These are phyloP conservation scores for Teratosphaeria epicoccoides DNA, from an alignment of 2,329 filamentous ascomycete species.

Conservation along the genomic window DNA sequence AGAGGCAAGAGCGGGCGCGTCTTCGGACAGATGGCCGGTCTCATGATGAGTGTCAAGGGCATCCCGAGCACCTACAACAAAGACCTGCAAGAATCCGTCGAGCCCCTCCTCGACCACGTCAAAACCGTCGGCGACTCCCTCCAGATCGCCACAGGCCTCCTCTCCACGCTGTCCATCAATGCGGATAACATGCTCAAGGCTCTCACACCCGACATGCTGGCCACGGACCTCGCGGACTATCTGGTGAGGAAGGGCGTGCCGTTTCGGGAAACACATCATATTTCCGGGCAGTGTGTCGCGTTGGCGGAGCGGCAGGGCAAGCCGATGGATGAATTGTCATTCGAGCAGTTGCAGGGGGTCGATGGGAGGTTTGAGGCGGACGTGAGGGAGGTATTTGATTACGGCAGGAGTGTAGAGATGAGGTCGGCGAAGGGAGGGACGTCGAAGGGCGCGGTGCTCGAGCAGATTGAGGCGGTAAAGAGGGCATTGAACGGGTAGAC, in stretches of 20 bases:
- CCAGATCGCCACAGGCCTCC: conserved; percentile 70
- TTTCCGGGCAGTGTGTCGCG: conserved; percentile 63
- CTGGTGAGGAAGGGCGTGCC: conserved; percentile 57
- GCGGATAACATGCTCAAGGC: conserved; percentile 69
- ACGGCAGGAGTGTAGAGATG: conserved; percentile 73
- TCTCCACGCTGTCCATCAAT: conserved; percentile 59
- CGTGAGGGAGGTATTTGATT: conserved; percentile 62
- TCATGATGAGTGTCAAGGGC: conserved; percentile 67
- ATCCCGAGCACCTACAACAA: conserved; percentile 82
- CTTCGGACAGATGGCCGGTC: conserved; percentile 71
- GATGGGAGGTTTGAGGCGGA: conserved; percentile 62
- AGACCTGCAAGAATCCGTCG: conserved; percentile 77
- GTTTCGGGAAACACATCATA: conserved; percentile 72
- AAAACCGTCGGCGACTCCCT: conserved; percentile 74
- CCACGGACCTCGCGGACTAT: conserved; percentile 57
- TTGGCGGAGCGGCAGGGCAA: conserved; percentile 55
- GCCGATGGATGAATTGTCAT: conserved; percentile 59
- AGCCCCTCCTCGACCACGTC: conserved; percentile 75
- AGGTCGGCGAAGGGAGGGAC: conserved; percentile 68
- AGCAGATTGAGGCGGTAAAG: conserved; percentile 50
- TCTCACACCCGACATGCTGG: conserved; percentile 74
- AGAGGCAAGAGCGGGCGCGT: conserved; percentile 66
- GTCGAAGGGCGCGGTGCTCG: conserved; percentile 55
- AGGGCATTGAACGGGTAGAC: conserved; percentile 25
- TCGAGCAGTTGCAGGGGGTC: conserved; percentile 57